Evolutionary conservation across 1,284 basidiomycete genomes (phyloP).

Genomic region (Pyrrhoderma lamaoense): DNA sequence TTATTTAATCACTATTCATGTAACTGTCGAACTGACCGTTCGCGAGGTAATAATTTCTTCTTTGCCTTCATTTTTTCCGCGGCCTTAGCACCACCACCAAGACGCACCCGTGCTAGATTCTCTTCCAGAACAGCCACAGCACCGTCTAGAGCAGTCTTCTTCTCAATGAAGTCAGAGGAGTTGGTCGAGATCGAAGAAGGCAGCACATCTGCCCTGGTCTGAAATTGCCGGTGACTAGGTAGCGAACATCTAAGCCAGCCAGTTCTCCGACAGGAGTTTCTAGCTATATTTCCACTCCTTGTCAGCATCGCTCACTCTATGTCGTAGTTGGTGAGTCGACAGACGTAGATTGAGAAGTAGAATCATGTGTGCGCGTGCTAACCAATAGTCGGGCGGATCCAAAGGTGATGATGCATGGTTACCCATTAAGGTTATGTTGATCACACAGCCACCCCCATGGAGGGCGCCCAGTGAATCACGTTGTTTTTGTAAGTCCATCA

Average conservation of each 20-base stretch:
- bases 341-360: too few species aligned
- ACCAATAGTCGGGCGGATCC: too few species aligned
- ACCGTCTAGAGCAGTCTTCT: slow-evolving; percentile 58
- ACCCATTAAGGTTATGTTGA: too few species aligned
- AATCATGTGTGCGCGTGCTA: too few species aligned
- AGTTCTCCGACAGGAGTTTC: not conserved
- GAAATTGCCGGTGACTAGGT: not conserved
- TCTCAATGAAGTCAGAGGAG: slow-evolving; percentile 63
- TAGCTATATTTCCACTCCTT: not conserved
- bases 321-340: not conserved
- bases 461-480: too few species aligned
- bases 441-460: not conserved
- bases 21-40: slow-evolving; percentile 48
- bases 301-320: not conserved
- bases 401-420: too few species aligned
- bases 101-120: slow-evolving; percentile 48
- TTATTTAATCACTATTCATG: not conserved
- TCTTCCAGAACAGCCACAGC: slow-evolving; percentile 57
- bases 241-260: not conserved
- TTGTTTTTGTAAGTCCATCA: too few species aligned
- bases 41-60: slow-evolving; percentile 82
- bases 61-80: slow-evolving; percentile 70
- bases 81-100: slow-evolving; percentile 63
- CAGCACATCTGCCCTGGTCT: slow-evolving; percentile 45
- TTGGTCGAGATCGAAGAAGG: slow-evolving; percentile 61